Conservation (phyloP, 2,329 filamentous ascomycete species). For the Exophiala viscosa region DNA sequence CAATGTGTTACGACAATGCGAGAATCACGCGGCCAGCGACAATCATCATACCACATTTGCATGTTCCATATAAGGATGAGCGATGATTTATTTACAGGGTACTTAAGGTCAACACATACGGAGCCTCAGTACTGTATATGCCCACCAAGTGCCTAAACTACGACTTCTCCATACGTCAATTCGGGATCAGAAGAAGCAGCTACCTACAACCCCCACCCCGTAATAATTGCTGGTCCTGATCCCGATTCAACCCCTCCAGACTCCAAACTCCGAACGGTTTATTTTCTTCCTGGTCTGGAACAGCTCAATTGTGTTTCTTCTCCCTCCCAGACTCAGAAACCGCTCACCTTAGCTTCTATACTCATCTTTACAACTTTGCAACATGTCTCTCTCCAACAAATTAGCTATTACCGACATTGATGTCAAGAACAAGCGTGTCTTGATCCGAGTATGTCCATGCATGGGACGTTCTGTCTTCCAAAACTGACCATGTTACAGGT, state of each 20-base stretch:
- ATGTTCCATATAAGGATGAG: not conserved
- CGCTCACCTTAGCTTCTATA: not conserved
- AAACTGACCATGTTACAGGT: constrained; percentile 56
- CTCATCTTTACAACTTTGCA: constrained; percentile 16
- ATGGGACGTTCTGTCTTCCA: not conserved
- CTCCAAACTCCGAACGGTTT: constrained; percentile 1
- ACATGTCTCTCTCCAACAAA: constrained; percentile 98
- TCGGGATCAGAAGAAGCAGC: not conserved
- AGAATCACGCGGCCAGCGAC: no score
- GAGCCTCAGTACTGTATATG: no score
- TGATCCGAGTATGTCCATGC: constrained; percentile 75
- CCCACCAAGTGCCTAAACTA: no score
- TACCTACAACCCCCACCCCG: constrained; percentile 8
- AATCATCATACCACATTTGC: constrained; percentile 16
- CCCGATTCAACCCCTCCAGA: constrained; percentile 17
- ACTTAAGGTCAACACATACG: no score
- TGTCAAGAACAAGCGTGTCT: constrained; percentile 95
- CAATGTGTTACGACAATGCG: no score
- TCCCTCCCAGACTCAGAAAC: constrained; percentile 1
- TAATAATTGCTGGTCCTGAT: constrained; percentile 2
- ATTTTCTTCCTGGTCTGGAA: constrained; percentile 7
- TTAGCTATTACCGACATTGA: constrained; percentile 94
- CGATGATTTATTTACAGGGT: not conserved
- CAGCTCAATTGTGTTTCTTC: constrained; percentile 9
- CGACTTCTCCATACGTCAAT: no score